Conservation (phyloP, 106 monocot genomes). For the Platanthera guangdongensis region DNA sequence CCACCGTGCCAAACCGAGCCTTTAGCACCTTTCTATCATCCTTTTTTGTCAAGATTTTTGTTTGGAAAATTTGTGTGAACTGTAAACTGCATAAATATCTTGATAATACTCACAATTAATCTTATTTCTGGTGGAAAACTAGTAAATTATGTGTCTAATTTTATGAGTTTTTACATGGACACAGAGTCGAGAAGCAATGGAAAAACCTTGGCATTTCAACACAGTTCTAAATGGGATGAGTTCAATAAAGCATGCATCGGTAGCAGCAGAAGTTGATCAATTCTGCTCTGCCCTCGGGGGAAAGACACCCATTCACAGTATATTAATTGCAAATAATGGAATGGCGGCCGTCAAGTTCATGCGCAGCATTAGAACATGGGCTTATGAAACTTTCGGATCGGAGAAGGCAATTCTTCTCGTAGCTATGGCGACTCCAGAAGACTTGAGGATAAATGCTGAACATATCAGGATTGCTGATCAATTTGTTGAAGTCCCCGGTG, state of each 20-base stretch:
- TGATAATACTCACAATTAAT: not conserved
- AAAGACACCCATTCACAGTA: constrained; percentile 81
- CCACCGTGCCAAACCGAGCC: too few species aligned
- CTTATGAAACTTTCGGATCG: constrained; percentile 84
- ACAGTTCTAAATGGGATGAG: constrained; percentile 30
- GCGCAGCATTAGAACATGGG: constrained; percentile 86
- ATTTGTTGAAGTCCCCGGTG: constrained; percentile 96
- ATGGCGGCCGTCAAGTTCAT: constrained; percentile 99
- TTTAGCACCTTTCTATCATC: not conserved
- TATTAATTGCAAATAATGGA: constrained; percentile 96
- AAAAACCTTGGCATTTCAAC: constrained; percentile 32
- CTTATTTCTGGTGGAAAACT: not conserved
- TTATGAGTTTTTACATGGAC: not conserved
- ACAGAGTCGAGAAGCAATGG: constrained; percentile 35
- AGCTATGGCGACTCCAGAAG: constrained; percentile 98
- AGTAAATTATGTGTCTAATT: not conserved
- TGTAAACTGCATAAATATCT: not conserved
- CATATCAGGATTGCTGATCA: constrained; percentile 99
- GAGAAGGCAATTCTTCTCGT: constrained; percentile 91
- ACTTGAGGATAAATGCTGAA: constrained; percentile 94
- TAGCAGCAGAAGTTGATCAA: constrained; percentile 61
- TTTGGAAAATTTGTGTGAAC: not conserved
- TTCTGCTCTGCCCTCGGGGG: constrained; percentile 90
- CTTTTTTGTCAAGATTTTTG: not conserved
- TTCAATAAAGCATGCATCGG: constrained; percentile 31